Conservation (phyloP, 345 rosid species). For the Populus euphratica region DNA sequence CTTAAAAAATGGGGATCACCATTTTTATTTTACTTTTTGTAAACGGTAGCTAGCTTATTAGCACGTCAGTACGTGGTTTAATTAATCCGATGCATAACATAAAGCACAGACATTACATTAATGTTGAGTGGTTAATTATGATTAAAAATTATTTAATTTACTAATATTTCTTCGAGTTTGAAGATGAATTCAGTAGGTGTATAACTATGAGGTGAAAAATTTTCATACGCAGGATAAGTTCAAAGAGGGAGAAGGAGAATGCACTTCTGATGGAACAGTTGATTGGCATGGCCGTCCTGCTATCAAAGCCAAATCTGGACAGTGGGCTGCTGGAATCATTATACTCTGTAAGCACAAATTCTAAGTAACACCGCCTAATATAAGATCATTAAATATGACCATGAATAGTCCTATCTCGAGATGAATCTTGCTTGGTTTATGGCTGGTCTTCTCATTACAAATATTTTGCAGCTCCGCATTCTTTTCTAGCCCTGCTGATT, state of each 20-base stretch:
- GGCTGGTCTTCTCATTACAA: background rate
- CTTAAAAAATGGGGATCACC: background rate
- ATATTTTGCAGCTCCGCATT: no score
- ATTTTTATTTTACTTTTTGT: no score
- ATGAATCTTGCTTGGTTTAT: background rate
- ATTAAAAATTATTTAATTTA: background rate
- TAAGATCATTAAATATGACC: no score
- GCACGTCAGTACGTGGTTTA: no score
- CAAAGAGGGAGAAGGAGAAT: slow-evolving; percentile 42
- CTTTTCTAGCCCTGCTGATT: background rate
- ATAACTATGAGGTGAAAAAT: background rate
- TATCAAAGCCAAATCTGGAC: slow-evolving; percentile 57
- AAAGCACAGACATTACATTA: background rate
- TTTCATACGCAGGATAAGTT: slow-evolving; percentile 26
- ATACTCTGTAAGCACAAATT: slow-evolving; percentile 56
- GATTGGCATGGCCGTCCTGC: slow-evolving; percentile 73
- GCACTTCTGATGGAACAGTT: slow-evolving; percentile 70
- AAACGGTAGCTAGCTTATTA: no score
- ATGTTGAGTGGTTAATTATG: background rate
- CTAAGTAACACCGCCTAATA: background rate
- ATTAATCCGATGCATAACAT: background rate
- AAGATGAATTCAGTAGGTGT: background rate
- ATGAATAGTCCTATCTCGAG: background rate
- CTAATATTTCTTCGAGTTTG: no score
- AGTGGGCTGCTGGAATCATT: slow-evolving; percentile 78